Evolutionary conservation across 208 protist genomes (phyloP), one percentile per base, ranked within the genome.

Genomic region (Tritrichomonas foetus): DNA sequence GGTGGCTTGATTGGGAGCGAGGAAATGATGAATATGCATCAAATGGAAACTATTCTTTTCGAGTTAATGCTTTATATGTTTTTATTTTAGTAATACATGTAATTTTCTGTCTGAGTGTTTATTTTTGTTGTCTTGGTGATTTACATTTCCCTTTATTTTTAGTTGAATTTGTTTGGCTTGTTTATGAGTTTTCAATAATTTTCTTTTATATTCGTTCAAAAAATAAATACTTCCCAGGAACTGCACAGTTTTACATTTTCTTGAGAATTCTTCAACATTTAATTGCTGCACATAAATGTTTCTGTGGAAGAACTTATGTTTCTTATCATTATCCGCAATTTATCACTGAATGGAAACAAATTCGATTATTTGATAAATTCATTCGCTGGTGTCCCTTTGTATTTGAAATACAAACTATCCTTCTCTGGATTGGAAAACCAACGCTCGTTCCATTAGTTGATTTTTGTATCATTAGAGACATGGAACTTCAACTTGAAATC

Each of bases 61-160:
- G 16, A 69, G 8, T 69, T 69, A 69, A 16, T 33, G 11, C 27
- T n/a, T 30, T n/a, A n/a, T 69, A n/a, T 30, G 8, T 69, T n/a
- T 33, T 69, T 30, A n/a, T 69, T 69, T 69, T 69, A 69, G n/a
- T n/a, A 11, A 69, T 69, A n/a, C 64, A 69, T 69, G n/a, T 69
- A 8, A 33, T 69, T 33, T 69, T 33, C 27, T 33, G 13, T 3
- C 8, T 69, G 3, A 69, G 3, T 33, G 22, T 5, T 69, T 69
- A 69, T 69, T 69, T 33, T 69, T 69, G 64, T 69, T 69, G 64
- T 69, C n/a, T 69, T n/a, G n/a, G 27, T n/a, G 64, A 69, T 69
- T n/a, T 33, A 5, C 13, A 33, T 69, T 69, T 69, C 27, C 3
- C n/a, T 25, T 30, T 69, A 5, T 69, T 33, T 69, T 69, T 8